phyloP scores from a whole-genome alignment of 2,329 filamentous ascomycete genomes.

The Alternaria dauci region DNA sequence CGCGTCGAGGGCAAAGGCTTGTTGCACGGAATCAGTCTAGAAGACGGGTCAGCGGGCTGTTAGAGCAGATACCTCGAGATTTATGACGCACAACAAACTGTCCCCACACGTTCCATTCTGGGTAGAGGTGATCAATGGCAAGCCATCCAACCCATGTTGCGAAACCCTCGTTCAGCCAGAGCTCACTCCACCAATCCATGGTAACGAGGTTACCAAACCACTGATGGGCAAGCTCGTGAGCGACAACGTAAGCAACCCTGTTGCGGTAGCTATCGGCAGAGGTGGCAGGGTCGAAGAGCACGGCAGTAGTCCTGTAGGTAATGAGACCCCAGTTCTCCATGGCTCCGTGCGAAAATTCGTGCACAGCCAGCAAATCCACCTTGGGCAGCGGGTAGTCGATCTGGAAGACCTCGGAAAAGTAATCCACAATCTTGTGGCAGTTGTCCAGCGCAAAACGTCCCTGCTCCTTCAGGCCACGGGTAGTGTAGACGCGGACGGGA shows the following conservation, averaged over 20 bases:
- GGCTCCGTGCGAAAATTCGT: constrained; percentile 86
- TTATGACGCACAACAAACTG: constrained; percentile 81
- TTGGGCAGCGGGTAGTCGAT: constrained; percentile 88
- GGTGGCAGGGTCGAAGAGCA: constrained; percentile 92
- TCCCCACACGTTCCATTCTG: constrained; percentile 97
- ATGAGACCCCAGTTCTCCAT: constrained; percentile 99
- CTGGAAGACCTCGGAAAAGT: constrained; percentile 94
- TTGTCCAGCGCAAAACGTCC: constrained; percentile 89
- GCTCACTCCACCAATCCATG: constrained; percentile 95
- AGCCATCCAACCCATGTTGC: constrained; percentile 99
- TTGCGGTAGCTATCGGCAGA: constrained; percentile 93
- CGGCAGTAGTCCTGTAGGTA: constrained; percentile 90
- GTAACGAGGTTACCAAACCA: constrained; percentile 97
- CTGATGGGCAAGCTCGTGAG: constrained; percentile 96
- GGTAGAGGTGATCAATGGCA: constrained; percentile 88
- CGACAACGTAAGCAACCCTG: constrained; percentile 93
- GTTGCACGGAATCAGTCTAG: constrained; percentile 88
- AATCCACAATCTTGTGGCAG: constrained; percentile 92
- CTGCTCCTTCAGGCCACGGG: constrained; percentile 90
- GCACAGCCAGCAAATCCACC: constrained; percentile 95
- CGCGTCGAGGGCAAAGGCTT: constrained; percentile 87
- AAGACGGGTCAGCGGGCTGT: constrained; percentile 49
- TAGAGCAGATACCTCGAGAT: constrained; percentile 60
- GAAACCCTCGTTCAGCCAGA: constrained; percentile 94
- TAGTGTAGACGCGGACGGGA: constrained; percentile 95